Evolutionary conservation across 1,284 basidiomycete genomes (phyloP).

Genomic region (Leccinum ponderosum): DNA sequence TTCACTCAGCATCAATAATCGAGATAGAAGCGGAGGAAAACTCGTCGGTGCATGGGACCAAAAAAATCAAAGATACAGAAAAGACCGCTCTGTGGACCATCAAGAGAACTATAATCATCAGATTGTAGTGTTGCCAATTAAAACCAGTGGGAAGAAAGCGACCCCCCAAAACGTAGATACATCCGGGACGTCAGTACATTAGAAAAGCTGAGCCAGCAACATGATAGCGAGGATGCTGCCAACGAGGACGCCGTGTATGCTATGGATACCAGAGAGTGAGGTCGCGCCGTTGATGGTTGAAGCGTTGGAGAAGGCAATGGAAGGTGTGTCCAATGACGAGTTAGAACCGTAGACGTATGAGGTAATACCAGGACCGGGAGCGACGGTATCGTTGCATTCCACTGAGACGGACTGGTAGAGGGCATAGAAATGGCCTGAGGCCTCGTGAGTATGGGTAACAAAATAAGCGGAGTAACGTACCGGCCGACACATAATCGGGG

Average conservation of each 20-base stretch:
- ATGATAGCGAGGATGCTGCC: conserved; percentile 20
- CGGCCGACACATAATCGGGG: conserved; percentile 68
- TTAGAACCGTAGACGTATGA: conserved; percentile 66
- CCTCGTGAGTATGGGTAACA: conserved; percentile 2
- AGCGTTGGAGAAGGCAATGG: conserved; percentile 54
- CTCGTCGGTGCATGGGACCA: not conserved
- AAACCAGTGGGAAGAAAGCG: not conserved
- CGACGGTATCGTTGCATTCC: conserved; percentile 53
- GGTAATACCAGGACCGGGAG: conserved; percentile 45
- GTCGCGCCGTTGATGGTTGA: conserved; percentile 48
- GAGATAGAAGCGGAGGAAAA: not conserved
- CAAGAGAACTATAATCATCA: not conserved
- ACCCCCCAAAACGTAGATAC: not conserved
- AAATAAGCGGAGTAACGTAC: conserved; percentile 23
- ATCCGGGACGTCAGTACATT: conserved; percentile 7
- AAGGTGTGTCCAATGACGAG: conserved; percentile 48
- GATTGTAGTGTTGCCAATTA: not conserved
- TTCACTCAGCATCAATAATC: not conserved
- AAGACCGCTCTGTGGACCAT: not conserved
- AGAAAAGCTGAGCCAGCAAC: conserved; percentile 29
- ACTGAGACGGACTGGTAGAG: conserved; percentile 58
- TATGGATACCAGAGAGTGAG: conserved; percentile 6
- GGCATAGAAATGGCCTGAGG: conserved; percentile 58
- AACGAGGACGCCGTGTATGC: conserved; percentile 14
- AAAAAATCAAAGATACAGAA: conserved; percentile 3